A percentile compares a stretch with the other conserved stretches of the same genome.
phyloP scores from a whole-genome alignment of 768 basidiomycete genomes.

The Mycena pura region DNA sequence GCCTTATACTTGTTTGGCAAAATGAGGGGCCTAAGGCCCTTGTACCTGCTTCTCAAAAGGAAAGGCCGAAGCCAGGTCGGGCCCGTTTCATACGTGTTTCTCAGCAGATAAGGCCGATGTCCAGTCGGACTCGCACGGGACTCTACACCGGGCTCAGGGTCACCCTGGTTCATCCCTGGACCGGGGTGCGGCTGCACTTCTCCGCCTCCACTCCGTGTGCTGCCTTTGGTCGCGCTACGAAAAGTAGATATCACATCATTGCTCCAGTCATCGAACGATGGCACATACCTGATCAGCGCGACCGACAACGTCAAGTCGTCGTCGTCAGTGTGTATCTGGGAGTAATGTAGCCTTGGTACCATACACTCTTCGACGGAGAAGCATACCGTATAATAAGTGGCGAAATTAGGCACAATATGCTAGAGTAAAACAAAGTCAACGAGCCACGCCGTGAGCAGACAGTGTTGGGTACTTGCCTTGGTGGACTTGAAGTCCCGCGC shows the following conservation, averaged over 20 bases:
- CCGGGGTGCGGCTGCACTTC: no score
- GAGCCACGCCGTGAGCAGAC: not conserved
- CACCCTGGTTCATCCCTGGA: not conserved
- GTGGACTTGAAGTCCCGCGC: not conserved
- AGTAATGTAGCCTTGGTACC: not conserved
- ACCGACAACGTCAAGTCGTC: not conserved
- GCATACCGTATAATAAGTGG: not conserved
- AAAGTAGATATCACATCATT: not conserved
- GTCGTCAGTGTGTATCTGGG: not conserved
- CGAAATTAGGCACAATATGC: not conserved
- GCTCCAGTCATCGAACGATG: not conserved
- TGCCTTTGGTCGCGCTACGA: not conserved
- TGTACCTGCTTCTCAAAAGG: not conserved
- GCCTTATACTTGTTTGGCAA: not conserved
- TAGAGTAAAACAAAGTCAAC: conserved; percentile 1
- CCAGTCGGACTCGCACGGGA: not conserved
- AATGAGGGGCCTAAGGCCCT: not conserved
- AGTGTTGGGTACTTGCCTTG: not conserved
- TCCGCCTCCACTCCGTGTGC: not conserved
- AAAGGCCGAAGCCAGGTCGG: not conserved
- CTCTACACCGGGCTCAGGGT: not conserved
- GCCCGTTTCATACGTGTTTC: not conserved
- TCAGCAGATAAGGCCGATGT: not conserved
- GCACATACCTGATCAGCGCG: not conserved
- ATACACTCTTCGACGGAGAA: not conserved